Base-by-base conservation (phyloP, 164 flowering plant genomes). In the Tetrastigma voinierianum region DNA sequence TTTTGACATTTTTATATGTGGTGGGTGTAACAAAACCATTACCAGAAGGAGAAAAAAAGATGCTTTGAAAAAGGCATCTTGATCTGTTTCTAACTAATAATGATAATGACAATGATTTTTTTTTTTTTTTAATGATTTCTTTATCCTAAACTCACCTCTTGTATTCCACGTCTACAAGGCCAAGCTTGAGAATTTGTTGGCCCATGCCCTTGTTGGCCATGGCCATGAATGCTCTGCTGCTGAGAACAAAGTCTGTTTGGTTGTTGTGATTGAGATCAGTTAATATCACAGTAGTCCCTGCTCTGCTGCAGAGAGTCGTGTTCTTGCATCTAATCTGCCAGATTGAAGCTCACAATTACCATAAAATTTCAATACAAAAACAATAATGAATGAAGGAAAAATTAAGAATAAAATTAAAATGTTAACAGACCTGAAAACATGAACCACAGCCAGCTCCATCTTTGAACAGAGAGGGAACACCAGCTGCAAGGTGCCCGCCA, bases 371-470 rank as follows among this genome's bases (percentile, higher is more conserved):
- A 11, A 9, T 54, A 40, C 49, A 10, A 64, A 10, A 43, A 17
- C 2, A 23, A 44, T 2, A 17, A 14, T 43, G 57, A 66, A 18
- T 46, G 46, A 17, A 52, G 48, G 32, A 17, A 3, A 21, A 44
- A 19, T 1, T 13, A 9, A 58, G 8, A 67, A 16, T 24, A 8
- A 5, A 17, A 23, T 52, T 10, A n/a, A n/a, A 25, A 46, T n/a
- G 43, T 32, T 20, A 19, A 66, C 32, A 3, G 16, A 88, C 96
- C 87, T 88, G 90, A 78, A 86, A 87, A 72, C 98, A 94, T 9
- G 87, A 89, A 25, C 97, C 97, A 75, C 97, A 95, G 14, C 94
- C 96, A 79, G 90, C 87, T 20, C 99, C 99, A 44, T 84, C 68
- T 72, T 87, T 86, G 80, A 62, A 90, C 24, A 90, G 74, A 11